phyloP scores from a whole-genome alignment of 768 basidiomycete species.

The Polyporus arcularius region DNA sequence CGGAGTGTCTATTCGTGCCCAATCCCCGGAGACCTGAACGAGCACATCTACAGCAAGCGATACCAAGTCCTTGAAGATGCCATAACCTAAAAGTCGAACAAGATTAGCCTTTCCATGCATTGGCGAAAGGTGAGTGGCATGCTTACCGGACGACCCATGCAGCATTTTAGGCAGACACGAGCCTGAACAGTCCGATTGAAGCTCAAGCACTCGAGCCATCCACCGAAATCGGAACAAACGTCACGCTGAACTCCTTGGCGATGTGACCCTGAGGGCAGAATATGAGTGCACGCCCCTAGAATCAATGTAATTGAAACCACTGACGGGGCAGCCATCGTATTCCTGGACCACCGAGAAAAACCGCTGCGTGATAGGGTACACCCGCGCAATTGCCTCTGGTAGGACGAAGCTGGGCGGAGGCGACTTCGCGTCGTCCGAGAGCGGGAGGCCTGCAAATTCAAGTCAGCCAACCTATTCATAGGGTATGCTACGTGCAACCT shows the following conservation, averaged over 20 bases:
- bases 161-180: background rate
- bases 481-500: background rate
- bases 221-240: conserved; percentile 5
- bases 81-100: too few relatives aligned
- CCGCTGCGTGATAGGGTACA: background rate
- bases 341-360: conserved; percentile 20
- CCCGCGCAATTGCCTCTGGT: conserved; percentile 4
- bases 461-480: background rate
- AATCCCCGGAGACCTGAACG: too few relatives aligned
- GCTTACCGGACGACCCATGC: background rate
- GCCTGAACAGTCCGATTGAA: background rate
- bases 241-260: conserved; percentile 19
- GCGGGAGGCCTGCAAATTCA: conserved; percentile 14
- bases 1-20: background rate
- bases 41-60: too few relatives aligned
- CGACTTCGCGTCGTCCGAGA: background rate
- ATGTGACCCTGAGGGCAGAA: conserved; percentile 12
- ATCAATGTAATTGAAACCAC: too few relatives aligned
- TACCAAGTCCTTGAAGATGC: too few relatives aligned
- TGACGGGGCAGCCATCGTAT: conserved; percentile 20
- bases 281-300: background rate
- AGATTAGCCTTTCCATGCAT: too few relatives aligned
- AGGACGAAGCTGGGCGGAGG: conserved; percentile 19
- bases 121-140: too few relatives aligned
- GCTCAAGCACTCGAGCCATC: background rate